Conservation (phyloP, 352 stramenopile species). For the Phytophthora ohioensis region DNA sequence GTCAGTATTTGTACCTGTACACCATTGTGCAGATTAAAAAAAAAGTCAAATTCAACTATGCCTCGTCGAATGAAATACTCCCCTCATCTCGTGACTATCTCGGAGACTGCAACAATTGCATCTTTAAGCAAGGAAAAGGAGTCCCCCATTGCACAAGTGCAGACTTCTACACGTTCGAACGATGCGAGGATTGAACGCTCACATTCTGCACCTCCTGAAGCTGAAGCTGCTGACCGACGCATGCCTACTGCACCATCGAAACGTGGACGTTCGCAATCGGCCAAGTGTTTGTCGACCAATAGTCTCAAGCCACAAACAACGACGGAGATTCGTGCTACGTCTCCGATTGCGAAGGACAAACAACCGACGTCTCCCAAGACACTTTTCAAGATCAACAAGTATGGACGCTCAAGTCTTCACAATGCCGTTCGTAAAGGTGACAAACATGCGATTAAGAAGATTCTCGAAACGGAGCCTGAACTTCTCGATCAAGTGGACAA, state of each 20-base stretch:
- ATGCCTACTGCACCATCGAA: slow-evolving; percentile 6
- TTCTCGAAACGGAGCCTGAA: slow-evolving; percentile 9
- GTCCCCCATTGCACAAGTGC: slow-evolving; percentile 2
- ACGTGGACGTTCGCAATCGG: slow-evolving; percentile 25
- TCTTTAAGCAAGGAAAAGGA: slow-evolving; percentile 30
- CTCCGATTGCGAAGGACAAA: neutral
- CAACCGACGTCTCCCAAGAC: slow-evolving; percentile 5
- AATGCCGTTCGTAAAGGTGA: slow-evolving; percentile 10
- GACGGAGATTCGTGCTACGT: slow-evolving; percentile 9
- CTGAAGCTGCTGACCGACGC: slow-evolving; percentile 27
- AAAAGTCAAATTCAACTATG: slow-evolving; percentile 4
- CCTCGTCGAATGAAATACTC: slow-evolving; percentile 62
- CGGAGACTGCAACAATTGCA: slow-evolving; percentile 59
- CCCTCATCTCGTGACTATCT: slow-evolving; percentile 65
- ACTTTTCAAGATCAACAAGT: slow-evolving; percentile 3
- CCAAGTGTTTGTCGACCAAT: slow-evolving; percentile 29
- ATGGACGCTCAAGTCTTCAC: slow-evolving; percentile 3
- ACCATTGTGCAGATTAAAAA: slow-evolving; percentile 1
- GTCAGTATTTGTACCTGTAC: slow-evolving; percentile 18
- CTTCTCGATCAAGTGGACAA: slow-evolving; percentile 4
- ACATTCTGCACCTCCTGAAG: slow-evolving; percentile 39
- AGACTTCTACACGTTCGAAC: slow-evolving; percentile 5
- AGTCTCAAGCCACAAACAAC: neutral
- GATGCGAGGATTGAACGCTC: slow-evolving; percentile 34
- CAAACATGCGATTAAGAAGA: slow-evolving; percentile 11